Evolutionary conservation across 306 rosid genomes (phyloP), one percentile per base, ranked within the genome.

Genomic region (Ceratonia siliqua): DNA sequence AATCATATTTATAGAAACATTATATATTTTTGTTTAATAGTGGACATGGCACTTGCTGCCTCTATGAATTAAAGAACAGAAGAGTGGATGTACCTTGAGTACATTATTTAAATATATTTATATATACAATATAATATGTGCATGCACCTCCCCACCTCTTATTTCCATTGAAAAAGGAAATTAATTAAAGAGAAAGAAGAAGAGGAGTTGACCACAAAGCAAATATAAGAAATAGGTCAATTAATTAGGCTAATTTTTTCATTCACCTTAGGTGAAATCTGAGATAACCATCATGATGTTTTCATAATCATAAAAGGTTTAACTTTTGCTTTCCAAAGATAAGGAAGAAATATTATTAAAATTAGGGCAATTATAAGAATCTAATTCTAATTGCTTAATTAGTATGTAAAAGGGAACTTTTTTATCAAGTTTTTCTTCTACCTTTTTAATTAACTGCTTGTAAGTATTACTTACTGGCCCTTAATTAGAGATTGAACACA

Each of bases 11-110:
- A 35, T 11, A 11, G 64, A 22, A 53, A 9, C 11, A 56, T 41
- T 50, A 50, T 36, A 28, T 30, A 45, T 48, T 48, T 48, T 6
- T 17, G 14, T 21, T 73, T 55, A 52, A 8, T 55, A 76, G 64
- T 75, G 70, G 78, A 22, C 41, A 41, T 12, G 70, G 54, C 80
- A 80, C 61, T 75, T 36, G 22, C 48, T 64, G 12, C 46, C 57
- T 68, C 46, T 7, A 25, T 13, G 21, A 53, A 39, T 20, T 52
- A 63, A 50, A 52, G 2, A 28, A 69, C 59, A 17, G 22, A 4
- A 3, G 9, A 7, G 55, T 54, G 52, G 10, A 74, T 10, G 6
- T 27, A 18, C 38, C 11, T 6, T 18, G 10, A 27, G 27, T 68
- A 41, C 53, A 35, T 21, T 68, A 11, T 6, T 6, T 25, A 25